Base-by-base conservation (phyloP, 495 filamentous ascomycete genomes). In the Lasiosphaeria ovina region DNA sequence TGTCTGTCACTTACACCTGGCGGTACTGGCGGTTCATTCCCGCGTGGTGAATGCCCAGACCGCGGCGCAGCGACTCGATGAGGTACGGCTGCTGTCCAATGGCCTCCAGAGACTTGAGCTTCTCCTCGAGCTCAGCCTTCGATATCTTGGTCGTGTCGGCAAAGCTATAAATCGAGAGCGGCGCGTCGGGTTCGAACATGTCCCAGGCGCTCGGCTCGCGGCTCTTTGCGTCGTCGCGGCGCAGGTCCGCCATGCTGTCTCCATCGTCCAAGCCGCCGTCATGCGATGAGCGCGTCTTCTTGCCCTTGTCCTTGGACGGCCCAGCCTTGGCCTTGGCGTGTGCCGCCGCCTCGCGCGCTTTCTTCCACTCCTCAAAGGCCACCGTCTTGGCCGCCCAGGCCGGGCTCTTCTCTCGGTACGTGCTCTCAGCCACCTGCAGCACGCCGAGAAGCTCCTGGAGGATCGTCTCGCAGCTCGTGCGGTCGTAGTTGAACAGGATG, bases 11-110 rank as follows among this genome's bases (percentile, higher is more conserved):
- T 54, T 42, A 42, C 45, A 81, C 72, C 62, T 91, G 86, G 51
- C 90, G 82, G 66, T 91, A 92, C 57, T 84, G 81, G 51, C 89
- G 77, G 66, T 91, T 91, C 84, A 92, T 83, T 65, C 89, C 89
- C 34, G 88, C 77, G 67, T 93, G 89, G 74, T 93, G 89, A 34
- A 92, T 79, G 17, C 88, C 89, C 54, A 92, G 79, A 6, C 89
- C 89, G 54, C 89, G 73, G 49, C 73, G 73, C 34, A 93, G 67
- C 1, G 81, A 83, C 14, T 42, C 38, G 14, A 42, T 8, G 8
- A 42, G 38, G 14, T 42, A 42, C 7, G 38, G 38, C 38, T 8
- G 38, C 38, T 8, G 38, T 9, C 7, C 38, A 8, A 9, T 1
- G 38, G 1, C 38, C 14, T 66, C 66, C 38, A 90, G 66, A n/a